Base-by-base conservation (phyloP, 805 yeast genomes). In the Metschnikowia gruessii region DNA sequence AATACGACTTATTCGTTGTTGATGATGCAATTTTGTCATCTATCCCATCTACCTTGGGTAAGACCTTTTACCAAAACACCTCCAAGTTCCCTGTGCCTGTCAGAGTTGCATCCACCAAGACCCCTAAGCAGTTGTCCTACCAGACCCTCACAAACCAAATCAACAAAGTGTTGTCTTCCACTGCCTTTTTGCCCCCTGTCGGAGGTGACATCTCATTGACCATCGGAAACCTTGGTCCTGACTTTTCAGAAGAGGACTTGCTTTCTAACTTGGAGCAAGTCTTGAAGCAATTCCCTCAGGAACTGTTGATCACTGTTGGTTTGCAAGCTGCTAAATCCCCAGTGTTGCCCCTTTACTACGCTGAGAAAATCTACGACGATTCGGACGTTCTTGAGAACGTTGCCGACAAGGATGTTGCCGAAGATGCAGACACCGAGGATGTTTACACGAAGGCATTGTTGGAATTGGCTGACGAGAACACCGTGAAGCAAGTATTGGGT, bases 11-110 rank as follows among this genome's bases (percentile, higher is more conserved):
- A 50, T 87, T 94, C 65, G 62, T 94, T 36, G 83, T 88, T 43
- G 99, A 94, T 68, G 96, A 90, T 52, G 82, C 84, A 31, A 72
- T 92, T 38, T 74, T 89, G 44, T 81, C 90, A 24, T 73, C 87
- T 49, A 75, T 94, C 67, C 99, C 99, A 40, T 81, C 83, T 57
- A 68, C 87, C 31, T 71, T 94, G 53, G 97, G 97, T 46, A 87
- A 87, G 68, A 73, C 80, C 3, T 94, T 90, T 61, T 86, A 81
- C 62, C 65, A 57, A 31, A 74, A 74, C 41, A 66, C 77, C 32
- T 60, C 65, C 32, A 87, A 87, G 62, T 68, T 81, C 35, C 96
- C 96, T 43, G 64, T 85, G 33, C 83, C 91, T 17, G 70, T 88
- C 45, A 74, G 75, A 54, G 67, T 83, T 19, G 58, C 65, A 18